Percentiles rank a stretch among this genome's conserved stretches.
These are phyloP conservation scores for Tolypocladium pustulatum DNA, from an alignment of 2,329 filamentous ascomycete genomes.

Conservation along the genomic window DNA sequence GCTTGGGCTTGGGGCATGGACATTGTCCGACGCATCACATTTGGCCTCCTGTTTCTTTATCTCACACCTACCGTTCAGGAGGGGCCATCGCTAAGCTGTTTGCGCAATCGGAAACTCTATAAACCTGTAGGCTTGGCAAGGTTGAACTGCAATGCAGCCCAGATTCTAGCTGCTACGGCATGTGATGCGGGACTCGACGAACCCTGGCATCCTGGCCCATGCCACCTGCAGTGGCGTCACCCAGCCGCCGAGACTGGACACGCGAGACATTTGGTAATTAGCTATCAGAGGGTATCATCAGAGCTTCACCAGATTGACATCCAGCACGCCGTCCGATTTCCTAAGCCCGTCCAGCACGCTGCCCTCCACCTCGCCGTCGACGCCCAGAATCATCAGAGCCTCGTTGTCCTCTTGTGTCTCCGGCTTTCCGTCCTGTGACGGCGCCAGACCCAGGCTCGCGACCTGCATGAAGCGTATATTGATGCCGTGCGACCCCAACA, in stretches of 20 bases:
- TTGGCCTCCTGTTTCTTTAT: too few species aligned
- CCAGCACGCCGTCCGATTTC: conserved; percentile 40
- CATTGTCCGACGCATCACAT: too few species aligned
- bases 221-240: not conserved
- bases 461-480: conserved; percentile 80
- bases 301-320: conserved; percentile 42
- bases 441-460: conserved; percentile 32
- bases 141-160: not conserved
- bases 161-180: not conserved
- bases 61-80: not conserved
- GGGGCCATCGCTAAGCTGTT: not conserved
- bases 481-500: conserved; percentile 58
- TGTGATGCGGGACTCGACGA: not conserved
- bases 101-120: not conserved
- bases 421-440: conserved; percentile 10
- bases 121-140: not conserved
- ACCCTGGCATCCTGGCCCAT: not conserved
- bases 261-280: too few species aligned
- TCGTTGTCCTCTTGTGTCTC: conserved; percentile 38
- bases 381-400: conserved; percentile 72
- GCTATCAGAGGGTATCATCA: conserved; percentile 9
- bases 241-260: not conserved
- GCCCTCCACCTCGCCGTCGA: conserved; percentile 53
- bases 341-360: conserved; percentile 40
- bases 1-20: not conserved